Conservation (phyloP, 2,329 filamentous ascomycete genomes). For the Plenodomus lindquistii region DNA sequence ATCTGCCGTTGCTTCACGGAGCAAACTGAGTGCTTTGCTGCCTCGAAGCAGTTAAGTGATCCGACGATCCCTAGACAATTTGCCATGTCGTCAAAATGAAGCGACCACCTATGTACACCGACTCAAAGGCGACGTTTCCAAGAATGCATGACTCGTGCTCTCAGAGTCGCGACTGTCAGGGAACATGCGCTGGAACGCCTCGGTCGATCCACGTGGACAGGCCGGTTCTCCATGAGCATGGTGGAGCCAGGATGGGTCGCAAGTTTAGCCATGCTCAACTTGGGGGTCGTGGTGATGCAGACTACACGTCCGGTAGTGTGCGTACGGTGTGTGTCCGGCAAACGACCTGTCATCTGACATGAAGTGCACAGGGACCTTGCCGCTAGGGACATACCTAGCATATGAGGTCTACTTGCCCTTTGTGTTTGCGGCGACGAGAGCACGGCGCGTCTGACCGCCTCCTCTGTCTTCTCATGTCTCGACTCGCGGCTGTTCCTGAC, state of each 20-base stretch:
- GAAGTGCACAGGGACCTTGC: neutral
- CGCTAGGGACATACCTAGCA: neutral
- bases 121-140: slow-evolving; percentile 21
- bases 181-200: slow-evolving; percentile 10
- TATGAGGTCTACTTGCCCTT: neutral
- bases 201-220: slow-evolving; percentile 22
- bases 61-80: slow-evolving; percentile 1
- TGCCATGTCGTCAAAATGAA: slow-evolving; percentile 16
- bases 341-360: neutral
- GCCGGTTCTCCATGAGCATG: neutral
- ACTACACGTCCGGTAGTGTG: neutral
- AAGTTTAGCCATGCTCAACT: neutral
- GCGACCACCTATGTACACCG: slow-evolving; percentile 21
- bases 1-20: neutral
- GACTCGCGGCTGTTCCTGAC: slow-evolving; percentile 23
- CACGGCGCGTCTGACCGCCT: neutral
- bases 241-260: neutral
- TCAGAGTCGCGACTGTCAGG: slow-evolving; percentile 2
- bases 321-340: neutral
- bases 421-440: too few relatives aligned
- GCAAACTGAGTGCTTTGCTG: neutral
- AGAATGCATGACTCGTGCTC: slow-evolving; percentile 14
- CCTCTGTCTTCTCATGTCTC: neutral
- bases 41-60: neutral
- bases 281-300: neutral